These are phyloP conservation scores for Tuber microsphaerosporum DNA, from an alignment of 495 filamentous ascomycete species.

Conservation along the genomic window DNA sequence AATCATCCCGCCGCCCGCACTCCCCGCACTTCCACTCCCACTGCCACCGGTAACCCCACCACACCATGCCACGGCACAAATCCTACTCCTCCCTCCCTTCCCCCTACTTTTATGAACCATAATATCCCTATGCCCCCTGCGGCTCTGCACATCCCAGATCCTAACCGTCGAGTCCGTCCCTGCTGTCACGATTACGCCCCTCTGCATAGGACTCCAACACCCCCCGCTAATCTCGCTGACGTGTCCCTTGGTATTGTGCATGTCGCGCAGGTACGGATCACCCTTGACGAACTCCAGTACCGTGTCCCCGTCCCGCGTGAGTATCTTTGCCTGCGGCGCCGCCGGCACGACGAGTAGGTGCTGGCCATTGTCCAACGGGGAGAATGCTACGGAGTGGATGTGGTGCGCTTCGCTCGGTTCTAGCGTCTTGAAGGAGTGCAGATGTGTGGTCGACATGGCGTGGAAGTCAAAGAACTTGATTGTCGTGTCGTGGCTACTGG, in stretches of 20 bases:
- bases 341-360: conserved; percentile 80
- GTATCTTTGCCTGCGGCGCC: conserved; percentile 77
- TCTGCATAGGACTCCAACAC: conserved; percentile 78
- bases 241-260: conserved; percentile 95
- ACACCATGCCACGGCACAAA: conserved; percentile 82
- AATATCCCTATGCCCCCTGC: conserved; percentile 79
- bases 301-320: conserved; percentile 79
- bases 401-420: conserved; percentile 87
- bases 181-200: conserved; percentile 75
- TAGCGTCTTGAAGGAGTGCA: conserved; percentile 84
- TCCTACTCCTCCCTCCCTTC: conserved; percentile 80
- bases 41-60: not conserved
- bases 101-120: conserved; percentile 92
- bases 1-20: conserved; percentile 67
- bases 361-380: conserved; percentile 63
- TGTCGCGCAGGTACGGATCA: conserved; percentile 94
- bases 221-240: conserved; percentile 81
- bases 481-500: conserved; percentile 81
- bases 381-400: conserved; percentile 79
- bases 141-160: conserved; percentile 92
- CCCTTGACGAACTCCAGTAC: conserved; percentile 86
- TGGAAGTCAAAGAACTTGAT: conserved; percentile 92
- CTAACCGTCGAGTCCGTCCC: conserved; percentile 88
- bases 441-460: conserved; percentile 87
- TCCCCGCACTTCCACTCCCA: conserved; percentile 44